Conservation (phyloP, 169 alveolate genomes). For the Plasmodium fragile region DNA sequence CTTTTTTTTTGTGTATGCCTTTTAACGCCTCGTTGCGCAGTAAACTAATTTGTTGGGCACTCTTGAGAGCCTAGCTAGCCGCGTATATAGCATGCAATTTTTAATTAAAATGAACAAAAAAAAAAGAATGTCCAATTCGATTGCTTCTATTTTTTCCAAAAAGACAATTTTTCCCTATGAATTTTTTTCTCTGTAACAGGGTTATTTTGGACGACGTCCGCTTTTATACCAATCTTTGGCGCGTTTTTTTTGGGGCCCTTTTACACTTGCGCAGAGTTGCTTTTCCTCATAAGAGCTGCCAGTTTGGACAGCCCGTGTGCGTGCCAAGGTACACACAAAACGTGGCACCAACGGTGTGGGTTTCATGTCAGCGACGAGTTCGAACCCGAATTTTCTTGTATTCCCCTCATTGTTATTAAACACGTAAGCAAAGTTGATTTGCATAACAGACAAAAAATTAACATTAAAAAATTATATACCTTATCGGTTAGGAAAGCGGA, state of each 20-base stretch:
- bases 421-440: background rate
- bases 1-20: conserved; percentile 7
- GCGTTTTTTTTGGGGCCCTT: background rate
- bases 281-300: background rate
- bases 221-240: background rate
- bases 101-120: no score
- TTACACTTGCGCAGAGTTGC: background rate
- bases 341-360: background rate
- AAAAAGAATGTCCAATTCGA: background rate
- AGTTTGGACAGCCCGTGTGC: background rate
- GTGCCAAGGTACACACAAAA: background rate
- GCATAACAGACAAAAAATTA: background rate
- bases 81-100: background rate
- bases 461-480: conserved; percentile 3
- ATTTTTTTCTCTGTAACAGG: no score
- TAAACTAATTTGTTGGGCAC: background rate
- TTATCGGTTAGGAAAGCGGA: background rate
- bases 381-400: background rate
- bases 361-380: background rate
- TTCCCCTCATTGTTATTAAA: background rate
- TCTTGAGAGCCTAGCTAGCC: background rate
- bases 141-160: background rate
- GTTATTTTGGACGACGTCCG: background rate
- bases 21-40: background rate
- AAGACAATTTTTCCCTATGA: background rate